Base-by-base conservation (phyloP, 2,329 filamentous ascomycete species). In the Lojkania enalia region DNA sequence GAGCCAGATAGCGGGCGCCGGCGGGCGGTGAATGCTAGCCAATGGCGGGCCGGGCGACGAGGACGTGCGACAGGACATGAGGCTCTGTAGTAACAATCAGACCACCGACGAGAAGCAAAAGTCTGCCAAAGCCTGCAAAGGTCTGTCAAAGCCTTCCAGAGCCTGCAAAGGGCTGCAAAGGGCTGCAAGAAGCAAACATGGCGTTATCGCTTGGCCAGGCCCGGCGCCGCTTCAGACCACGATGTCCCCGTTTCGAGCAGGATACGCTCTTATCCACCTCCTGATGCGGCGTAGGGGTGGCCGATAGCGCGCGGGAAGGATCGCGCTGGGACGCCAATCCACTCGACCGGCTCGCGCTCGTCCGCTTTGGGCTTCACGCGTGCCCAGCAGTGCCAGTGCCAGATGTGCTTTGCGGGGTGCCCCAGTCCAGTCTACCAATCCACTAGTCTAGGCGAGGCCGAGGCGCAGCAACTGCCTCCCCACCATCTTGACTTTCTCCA, bases 401-500 rank as follows among this genome's bases (percentile, higher is more conserved):
- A 6, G 30, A 6, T 9, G 11, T 27, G 2, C 16, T 32, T 29
- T 58, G 55, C 52, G 59, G 60, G 58, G 55, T 37, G 37, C 20
- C 35, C 4, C 53, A n/a, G n/a, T n/a, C n/a, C n/a, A n/a, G n/a
- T n/a, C n/a, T n/a, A n/a, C n/a, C n/a, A n/a, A n/a, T n/a, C n/a
- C n/a, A n/a, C n/a, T n/a, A n/a, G 37, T 35, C 32, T 44, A 63
- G 61, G 61, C 61, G 60, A 63, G 48, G 49, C 58, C 60, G 57
- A 61, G 7, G 30, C 9, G 9, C 9, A n/a, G n/a, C n/a, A n/a
- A n/a, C n/a, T n/a, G n/a, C n/a, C n/a, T n/a, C n/a, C n/a, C n/a
- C n/a, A n/a, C n/a, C n/a, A n/a, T n/a, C 14, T 16, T 16, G 9
- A 33, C 11, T 9, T 33, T 6, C 13, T n/a, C 21, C 13, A 19